A percentile compares a stretch with the other conserved stretches of the same genome.
Conservation (phyloP, 2,329 filamentous ascomycete genomes). For the Neopestalotiopsis rosae region DNA sequence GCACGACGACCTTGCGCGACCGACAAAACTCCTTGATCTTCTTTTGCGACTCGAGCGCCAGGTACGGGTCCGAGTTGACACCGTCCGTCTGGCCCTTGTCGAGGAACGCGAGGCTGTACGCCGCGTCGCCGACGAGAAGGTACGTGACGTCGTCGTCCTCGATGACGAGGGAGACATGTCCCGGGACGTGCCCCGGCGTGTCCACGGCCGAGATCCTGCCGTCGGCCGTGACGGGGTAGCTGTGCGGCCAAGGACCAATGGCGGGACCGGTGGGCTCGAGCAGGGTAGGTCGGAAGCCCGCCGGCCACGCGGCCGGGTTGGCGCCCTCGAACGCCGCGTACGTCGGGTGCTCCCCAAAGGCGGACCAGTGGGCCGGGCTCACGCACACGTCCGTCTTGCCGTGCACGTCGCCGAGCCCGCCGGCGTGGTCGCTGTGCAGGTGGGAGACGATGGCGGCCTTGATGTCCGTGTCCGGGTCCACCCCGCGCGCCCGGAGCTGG, state of each 20-base stretch:
- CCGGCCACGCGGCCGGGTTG: constrained; percentile 37
- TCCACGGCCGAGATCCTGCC: constrained; percentile 36
- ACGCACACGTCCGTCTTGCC: constrained; percentile 26
- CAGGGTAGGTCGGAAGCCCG: constrained; percentile 34
- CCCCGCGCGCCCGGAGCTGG: constrained; percentile 24
- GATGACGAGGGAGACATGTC: constrained; percentile 36
- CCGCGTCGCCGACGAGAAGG: constrained; percentile 37
- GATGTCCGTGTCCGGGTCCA: constrained; percentile 27
- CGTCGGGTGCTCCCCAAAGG: constrained; percentile 31
- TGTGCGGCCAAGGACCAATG: constrained; percentile 36
- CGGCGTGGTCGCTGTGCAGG: constrained; percentile 36
- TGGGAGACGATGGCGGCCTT: constrained; percentile 35
- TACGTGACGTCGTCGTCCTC: constrained; percentile 27
- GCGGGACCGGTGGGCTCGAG: constrained; percentile 29
- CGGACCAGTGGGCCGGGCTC: constrained; percentile 36
- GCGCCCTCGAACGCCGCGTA: constrained; percentile 35
- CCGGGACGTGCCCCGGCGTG: constrained; percentile 40
- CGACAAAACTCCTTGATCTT: constrained; percentile 38
- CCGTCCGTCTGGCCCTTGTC: constrained; percentile 39
- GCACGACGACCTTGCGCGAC: constrained; percentile 29
- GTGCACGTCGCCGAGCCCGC: constrained; percentile 32
- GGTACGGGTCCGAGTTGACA: constrained; percentile 34
- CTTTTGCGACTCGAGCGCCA: constrained; percentile 34
- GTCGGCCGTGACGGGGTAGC: constrained; percentile 35
- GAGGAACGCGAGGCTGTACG: constrained; percentile 35